Conservation (phyloP, 352 stramenopile genomes). For the Globisporangium nodosum region DNA sequence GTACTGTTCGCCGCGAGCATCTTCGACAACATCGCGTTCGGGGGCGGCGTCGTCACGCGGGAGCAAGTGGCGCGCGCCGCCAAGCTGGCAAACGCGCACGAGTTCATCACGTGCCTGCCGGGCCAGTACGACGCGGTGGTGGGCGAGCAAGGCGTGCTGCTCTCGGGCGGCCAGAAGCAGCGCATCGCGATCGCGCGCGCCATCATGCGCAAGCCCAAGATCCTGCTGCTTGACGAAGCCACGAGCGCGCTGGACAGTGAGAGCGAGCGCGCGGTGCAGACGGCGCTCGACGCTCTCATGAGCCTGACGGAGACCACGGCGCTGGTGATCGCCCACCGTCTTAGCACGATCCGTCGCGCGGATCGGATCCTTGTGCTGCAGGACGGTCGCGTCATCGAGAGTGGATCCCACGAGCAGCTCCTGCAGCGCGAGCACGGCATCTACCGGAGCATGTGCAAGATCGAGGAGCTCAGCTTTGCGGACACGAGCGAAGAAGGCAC, state of each 20-base stretch:
- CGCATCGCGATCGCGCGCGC: slow-evolving; percentile 30
- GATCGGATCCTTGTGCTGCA: slow-evolving; percentile 58
- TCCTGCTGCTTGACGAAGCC: slow-evolving; percentile 54
- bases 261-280: slow-evolving; percentile 68
- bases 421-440: slow-evolving; percentile 46
- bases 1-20: slow-evolving; percentile 86
- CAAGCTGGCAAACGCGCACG: slow-evolving; percentile 33
- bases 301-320: slow-evolving; percentile 62
- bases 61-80: slow-evolving; percentile 12
- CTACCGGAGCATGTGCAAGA: slow-evolving; percentile 80
- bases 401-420: slow-evolving; percentile 38
- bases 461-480: slow-evolving; percentile 22
- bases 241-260: slow-evolving; percentile 1
- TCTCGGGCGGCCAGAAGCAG: slow-evolving; percentile 35
- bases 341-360: slow-evolving; percentile 56
- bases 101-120: slow-evolving; percentile 78
- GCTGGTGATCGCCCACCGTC: slow-evolving; percentile 92
- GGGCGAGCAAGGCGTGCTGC: slow-evolving; percentile 25
- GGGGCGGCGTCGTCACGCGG: slow-evolving; percentile 28
- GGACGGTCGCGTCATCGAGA: slow-evolving; percentile 35
- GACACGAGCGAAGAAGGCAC: not conserved
- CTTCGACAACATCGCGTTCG: slow-evolving; percentile 81
- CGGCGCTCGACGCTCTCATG: slow-evolving; percentile 48
- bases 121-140: slow-evolving; percentile 73
- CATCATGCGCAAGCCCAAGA: slow-evolving; percentile 63